These are phyloP conservation scores for Penicillium sp. DNA, from an alignment of 2,329 filamentous ascomycete species.

Conservation along the genomic window DNA sequence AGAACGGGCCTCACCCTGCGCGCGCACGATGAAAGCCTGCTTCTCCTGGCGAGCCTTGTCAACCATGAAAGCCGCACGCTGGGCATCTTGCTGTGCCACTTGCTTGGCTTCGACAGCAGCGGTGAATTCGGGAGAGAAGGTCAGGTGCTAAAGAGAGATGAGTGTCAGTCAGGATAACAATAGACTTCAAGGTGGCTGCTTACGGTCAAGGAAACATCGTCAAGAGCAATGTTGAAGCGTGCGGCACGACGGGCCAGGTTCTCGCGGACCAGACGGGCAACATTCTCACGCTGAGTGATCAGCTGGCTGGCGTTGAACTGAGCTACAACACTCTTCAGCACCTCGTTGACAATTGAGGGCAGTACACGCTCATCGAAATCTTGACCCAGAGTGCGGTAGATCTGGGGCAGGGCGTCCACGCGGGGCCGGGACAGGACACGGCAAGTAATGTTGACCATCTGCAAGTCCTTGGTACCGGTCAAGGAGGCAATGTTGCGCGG, in stretches of 20 bases:
- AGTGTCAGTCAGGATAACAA: constrained; percentile 5
- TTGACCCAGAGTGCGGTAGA: constrained; percentile 90
- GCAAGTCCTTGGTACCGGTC: constrained; percentile 97
- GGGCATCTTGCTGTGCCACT: constrained; percentile 83
- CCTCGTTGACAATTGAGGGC: constrained; percentile 97
- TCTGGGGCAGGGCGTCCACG: constrained; percentile 86
- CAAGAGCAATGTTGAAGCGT: constrained; percentile 94
- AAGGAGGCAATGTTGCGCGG: constrained; percentile 95
- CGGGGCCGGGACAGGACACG: constrained; percentile 94
- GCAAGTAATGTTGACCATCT: constrained; percentile 99
- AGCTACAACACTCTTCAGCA: constrained; percentile 96
- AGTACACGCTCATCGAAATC: constrained; percentile 98
- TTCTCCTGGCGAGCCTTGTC: constrained; percentile 99
- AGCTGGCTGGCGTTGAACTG: constrained; percentile 98
- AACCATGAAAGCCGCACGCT: constrained; percentile 94
- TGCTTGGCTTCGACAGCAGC: constrained; percentile 70
- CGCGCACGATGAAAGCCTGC: constrained; percentile 96
- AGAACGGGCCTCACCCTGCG: constrained; percentile 97
- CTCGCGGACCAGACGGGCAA: constrained; percentile 85
- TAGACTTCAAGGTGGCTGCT: constrained; percentile 26
- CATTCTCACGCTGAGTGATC: constrained; percentile 98
- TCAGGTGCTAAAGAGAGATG: constrained; percentile 54
- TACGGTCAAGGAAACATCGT: constrained; percentile 96
- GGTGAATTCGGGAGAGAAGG: constrained; percentile 69
- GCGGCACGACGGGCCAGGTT: constrained; percentile 89